Evolutionary conservation across 2,329 filamentous ascomycete genomes (phyloP), one percentile per base, ranked within the genome.

Genomic region (Fusarium austroafricanum): DNA sequence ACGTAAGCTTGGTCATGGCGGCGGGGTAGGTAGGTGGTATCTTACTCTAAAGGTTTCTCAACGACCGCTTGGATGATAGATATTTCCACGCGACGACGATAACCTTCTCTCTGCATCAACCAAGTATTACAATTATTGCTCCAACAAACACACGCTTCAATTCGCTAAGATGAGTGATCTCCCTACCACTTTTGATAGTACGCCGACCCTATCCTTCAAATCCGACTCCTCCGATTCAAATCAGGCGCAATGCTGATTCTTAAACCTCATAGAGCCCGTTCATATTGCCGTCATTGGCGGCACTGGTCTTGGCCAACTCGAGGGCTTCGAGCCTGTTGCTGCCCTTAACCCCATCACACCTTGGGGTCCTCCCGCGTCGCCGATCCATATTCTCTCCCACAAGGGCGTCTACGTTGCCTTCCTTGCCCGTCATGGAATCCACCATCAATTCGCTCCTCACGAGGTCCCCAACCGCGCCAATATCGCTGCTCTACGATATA

Each of bases 391-490:
- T 81, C 90, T 97, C 75, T 90, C 94, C 79, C 95, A 97, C 85
- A 86, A 89, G 68, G 91, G 91, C 71, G 88, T 90, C 42, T 88
- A 92, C 66, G 88, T 99, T 67, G 96, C 96, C 56, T 99, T 99
- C 84, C 88, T 99, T 72, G 93, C 94, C 67, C 93, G 96, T 43
- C 96, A 99, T 81, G 96, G 96, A 70, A 78, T 89, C 14, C 86
- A 96, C 86, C 96, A 99, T 83, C 88, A 97, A 80, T 86, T 92
- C 71, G 93, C 94, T 8, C 96, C 96, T 0, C 94, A 97, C 77
- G 96, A 99, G 81, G 92, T 99, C n/a, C 94, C 94, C 61, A 88
- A 90, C 70, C 93, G 93, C 68, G 96, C 96, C 80, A 99, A 98
- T 84, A 97, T 99, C 75, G 95, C 96, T n/a, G 96, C 96, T n/a